Conservation (phyloP, 495 filamentous ascomycete genomes). For the Chaetomium tenue region DNA sequence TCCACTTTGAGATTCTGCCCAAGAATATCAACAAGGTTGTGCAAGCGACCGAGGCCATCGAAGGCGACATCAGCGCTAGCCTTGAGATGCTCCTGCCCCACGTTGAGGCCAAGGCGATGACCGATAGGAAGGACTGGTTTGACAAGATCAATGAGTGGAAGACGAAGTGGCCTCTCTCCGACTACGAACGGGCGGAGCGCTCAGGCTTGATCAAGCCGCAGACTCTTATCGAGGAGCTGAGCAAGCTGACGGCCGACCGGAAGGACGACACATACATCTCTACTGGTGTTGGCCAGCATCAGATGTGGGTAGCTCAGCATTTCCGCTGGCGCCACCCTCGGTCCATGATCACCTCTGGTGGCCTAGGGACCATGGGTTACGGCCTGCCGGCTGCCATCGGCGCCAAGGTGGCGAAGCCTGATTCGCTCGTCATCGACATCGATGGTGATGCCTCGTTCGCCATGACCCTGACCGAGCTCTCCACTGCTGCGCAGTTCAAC, state of each 20-base stretch:
- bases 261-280: constrained; percentile 82
- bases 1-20: constrained; percentile 79
- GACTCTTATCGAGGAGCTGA: constrained; percentile 77
- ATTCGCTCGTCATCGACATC: constrained; percentile 86
- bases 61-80: constrained; percentile 70
- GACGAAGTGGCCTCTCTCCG: constrained; percentile 69
- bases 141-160: constrained; percentile 87
- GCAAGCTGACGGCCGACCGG: constrained; percentile 64
- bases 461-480: constrained; percentile 92
- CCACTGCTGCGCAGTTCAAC: constrained; percentile 87
- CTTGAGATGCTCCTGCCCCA: constrained; percentile 70
- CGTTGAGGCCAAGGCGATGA: constrained; percentile 54
- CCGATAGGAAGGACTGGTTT: constrained; percentile 79
- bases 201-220: constrained; percentile 85
- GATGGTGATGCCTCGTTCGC: constrained; percentile 95
- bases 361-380: constrained; percentile 93
- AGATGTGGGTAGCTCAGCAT: constrained; percentile 97
- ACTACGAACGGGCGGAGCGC: constrained; percentile 67
- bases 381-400: constrained; percentile 91
- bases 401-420: constrained; percentile 84
- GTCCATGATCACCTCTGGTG: constrained; percentile 87
- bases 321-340: constrained; percentile 86
- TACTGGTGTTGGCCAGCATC: constrained; percentile 92
- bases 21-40: constrained; percentile 90
- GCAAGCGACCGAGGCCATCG: constrained; percentile 76